Evolutionary conservation across 106 monocot genomes (phyloP).

Genomic region (Hemerocallis citrina): DNA sequence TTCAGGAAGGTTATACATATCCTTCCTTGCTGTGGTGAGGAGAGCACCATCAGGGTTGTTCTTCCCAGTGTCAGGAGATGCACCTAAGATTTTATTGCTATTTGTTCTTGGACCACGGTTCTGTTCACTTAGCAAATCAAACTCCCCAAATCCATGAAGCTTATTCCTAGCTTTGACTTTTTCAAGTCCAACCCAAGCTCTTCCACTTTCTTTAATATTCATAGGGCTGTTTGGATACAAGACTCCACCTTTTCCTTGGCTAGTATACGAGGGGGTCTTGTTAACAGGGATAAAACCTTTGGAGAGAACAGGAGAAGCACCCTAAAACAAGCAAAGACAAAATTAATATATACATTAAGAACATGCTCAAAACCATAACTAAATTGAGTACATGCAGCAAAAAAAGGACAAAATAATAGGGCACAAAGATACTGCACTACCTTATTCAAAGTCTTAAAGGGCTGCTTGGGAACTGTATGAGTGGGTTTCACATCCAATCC

Average conservation of each 20-base stretch:
- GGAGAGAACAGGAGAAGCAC: constrained; percentile 3
- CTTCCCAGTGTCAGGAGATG: constrained; percentile 2
- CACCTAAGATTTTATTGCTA: constrained; percentile 2
- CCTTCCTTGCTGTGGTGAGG: constrained; percentile 21
- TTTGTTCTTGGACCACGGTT: constrained; percentile 51
- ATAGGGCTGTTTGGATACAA: constrained; percentile 7
- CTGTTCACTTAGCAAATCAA: constrained; percentile 47
- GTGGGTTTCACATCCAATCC: constrained; percentile 14
- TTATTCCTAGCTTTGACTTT: constrained; percentile 30
- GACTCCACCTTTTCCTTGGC: constrained; percentile 18
- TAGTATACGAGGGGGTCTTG: constrained; percentile 26
- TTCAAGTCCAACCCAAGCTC: constrained; percentile 21
- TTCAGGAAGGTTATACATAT: constrained; percentile 60
- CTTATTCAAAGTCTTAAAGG: constrained; percentile 37
- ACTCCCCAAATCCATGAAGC: constrained; percentile 15
- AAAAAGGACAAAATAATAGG: not conserved
- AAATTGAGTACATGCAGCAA: not conserved
- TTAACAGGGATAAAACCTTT: constrained; percentile 30
- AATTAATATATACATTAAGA: not conserved
- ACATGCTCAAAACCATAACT: not conserved
- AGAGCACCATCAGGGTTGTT: not conserved
- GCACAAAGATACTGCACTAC: constrained; percentile 10
- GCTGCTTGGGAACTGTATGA: constrained; percentile 16
- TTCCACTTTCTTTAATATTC: constrained; percentile 29
- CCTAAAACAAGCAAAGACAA: constrained; percentile 1